Evolutionary conservation across 2,329 filamentous ascomycete species (phyloP).

Genomic region (Kalmusia sp.): DNA sequence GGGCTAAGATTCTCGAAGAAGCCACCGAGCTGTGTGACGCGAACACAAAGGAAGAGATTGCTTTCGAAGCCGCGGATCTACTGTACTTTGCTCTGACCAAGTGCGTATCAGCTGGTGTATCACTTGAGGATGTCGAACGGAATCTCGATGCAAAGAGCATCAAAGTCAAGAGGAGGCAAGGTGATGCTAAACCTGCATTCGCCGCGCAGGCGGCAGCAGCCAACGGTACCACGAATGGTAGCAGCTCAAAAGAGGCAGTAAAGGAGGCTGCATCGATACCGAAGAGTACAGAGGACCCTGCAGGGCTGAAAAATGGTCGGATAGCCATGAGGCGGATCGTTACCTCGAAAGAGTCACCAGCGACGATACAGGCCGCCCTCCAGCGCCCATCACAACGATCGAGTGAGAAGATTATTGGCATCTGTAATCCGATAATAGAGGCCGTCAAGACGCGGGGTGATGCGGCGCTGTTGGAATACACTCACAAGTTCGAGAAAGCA

Average conservation of each 20-base stretch:
- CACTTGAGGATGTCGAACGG: constrained; percentile 85
- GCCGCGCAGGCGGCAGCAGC: constrained; percentile 71
- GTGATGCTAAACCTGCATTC: constrained; percentile 94
- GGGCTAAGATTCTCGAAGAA: constrained; percentile 98
- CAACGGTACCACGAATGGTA: constrained; percentile 26
- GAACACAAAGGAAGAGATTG: constrained; percentile 79
- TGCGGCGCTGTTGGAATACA: constrained; percentile 87
- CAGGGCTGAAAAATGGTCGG: constrained; percentile 59
- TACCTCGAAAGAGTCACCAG: constrained; percentile 67
- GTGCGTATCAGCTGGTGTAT: constrained; percentile 84
- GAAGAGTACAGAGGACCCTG: constrained; percentile 59
- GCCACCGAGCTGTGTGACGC: constrained; percentile 94
- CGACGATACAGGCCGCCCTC: constrained; percentile 75
- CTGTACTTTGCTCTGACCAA: constrained; percentile 96
- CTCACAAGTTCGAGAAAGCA: constrained; percentile 97
- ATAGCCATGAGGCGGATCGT: constrained; percentile 87
- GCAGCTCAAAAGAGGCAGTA: constrained; percentile 48
- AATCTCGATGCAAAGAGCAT: constrained; percentile 94
- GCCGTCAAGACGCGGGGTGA: constrained; percentile 85
- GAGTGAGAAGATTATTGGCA: constrained; percentile 89
- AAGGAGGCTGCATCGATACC: constrained; percentile 62
- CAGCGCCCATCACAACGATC: constrained; percentile 93
- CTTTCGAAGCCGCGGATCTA: constrained; percentile 93
- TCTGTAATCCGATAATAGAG: constrained; percentile 90
- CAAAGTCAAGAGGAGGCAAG: constrained; percentile 91